These are phyloP conservation scores for Candida alai DNA, from an alignment of 805 yeast genomes.

Conservation along the genomic window DNA sequence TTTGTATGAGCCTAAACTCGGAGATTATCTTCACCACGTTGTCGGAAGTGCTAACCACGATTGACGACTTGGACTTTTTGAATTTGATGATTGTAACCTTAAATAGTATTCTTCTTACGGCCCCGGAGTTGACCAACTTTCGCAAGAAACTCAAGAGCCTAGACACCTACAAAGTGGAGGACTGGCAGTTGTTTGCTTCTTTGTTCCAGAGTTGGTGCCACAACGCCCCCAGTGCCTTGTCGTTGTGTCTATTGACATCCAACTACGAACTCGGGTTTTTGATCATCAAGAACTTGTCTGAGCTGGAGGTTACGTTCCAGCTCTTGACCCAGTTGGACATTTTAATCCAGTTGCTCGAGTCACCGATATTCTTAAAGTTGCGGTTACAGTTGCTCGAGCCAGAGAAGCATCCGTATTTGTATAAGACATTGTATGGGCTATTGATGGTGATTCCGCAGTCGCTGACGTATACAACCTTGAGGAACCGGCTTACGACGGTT, in stretches of 20 bases:
- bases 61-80: slow-evolving; percentile 54
- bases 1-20: slow-evolving; percentile 76
- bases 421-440: slow-evolving; percentile 86
- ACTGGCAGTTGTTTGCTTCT: slow-evolving; percentile 65
- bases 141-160: slow-evolving; percentile 60
- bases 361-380: slow-evolving; percentile 85
- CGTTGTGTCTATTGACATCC: slow-evolving; percentile 81
- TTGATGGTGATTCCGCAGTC: slow-evolving; percentile 94
- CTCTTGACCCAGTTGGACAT: slow-evolving; percentile 84
- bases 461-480: slow-evolving; percentile 77
- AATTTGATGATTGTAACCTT: slow-evolving; percentile 81
- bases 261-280: slow-evolving; percentile 83
- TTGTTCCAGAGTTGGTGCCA: slow-evolving; percentile 90
- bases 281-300: slow-evolving; percentile 77
- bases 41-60: slow-evolving; percentile 58
- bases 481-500: slow-evolving; percentile 54
- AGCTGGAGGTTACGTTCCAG: slow-evolving; percentile 74
- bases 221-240: slow-evolving; percentile 82
- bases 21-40: slow-evolving; percentile 79
- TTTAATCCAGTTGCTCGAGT: slow-evolving; percentile 83
- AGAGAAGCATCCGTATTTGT: slow-evolving; percentile 70
- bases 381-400: slow-evolving; percentile 89
- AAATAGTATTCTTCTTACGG: slow-evolving; percentile 79
- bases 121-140: slow-evolving; percentile 71
- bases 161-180: slow-evolving; percentile 52